Evolutionary conservation across 805 yeast species (phyloP).

Genomic region (Cyberlindnera maritima): DNA sequence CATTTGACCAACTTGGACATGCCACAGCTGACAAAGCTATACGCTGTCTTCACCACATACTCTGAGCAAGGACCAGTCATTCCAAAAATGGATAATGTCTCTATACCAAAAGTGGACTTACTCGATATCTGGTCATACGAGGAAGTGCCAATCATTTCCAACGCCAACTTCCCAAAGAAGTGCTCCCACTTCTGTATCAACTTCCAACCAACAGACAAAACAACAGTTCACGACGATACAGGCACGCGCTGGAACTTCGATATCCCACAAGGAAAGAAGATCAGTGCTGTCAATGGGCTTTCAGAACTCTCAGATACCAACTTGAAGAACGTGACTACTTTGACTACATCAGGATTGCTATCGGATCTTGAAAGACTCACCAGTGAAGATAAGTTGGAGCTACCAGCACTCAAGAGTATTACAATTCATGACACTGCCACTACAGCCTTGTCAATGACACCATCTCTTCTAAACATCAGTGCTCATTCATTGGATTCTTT

Average conservation of each 20-base stretch:
- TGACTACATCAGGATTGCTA: neutral
- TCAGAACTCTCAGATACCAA: neutral
- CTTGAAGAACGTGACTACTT: slow-evolving; percentile 1
- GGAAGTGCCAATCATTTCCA: neutral
- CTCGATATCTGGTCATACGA: slow-evolving; percentile 7
- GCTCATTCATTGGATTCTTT: slow-evolving; percentile 3
- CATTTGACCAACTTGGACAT: slow-evolving; percentile 3
- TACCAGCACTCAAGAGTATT: neutral
- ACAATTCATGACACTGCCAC: neutral
- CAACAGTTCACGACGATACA: neutral
- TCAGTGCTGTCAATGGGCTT: slow-evolving; percentile 1
- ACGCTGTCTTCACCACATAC: slow-evolving; percentile 4
- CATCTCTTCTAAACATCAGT: neutral
- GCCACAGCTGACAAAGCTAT: slow-evolving; percentile 2
- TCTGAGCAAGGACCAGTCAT: neutral
- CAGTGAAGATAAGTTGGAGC: neutral
- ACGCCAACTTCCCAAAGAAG: neutral
- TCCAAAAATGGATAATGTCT: slow-evolving; percentile 5
- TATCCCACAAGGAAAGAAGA: slow-evolving; percentile 1
- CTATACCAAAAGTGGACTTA: neutral
- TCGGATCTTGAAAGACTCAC: slow-evolving; percentile 1
- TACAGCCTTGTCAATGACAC: neutral
- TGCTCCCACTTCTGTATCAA: slow-evolving; percentile 9
- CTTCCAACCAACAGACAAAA: slow-evolving; percentile 3
- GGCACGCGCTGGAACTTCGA: neutral